phyloP scores from a whole-genome alignment of 345 rosid genomes.

The Erysimum cheiranthoides region DNA sequence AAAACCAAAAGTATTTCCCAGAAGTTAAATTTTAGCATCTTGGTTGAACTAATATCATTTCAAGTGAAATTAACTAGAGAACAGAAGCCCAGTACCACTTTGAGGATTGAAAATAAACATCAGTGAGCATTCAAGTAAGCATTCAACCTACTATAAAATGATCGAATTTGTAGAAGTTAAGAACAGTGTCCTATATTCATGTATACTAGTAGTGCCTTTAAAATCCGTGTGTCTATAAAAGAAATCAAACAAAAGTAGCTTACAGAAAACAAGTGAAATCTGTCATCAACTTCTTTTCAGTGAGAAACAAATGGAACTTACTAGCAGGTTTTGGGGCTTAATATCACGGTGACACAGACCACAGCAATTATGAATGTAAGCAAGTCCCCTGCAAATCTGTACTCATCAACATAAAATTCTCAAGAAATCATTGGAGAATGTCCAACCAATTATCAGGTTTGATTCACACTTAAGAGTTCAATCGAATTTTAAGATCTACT shows the following conservation, averaged over 20 bases:
- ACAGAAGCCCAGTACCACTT: not conserved
- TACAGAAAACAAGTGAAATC: not conserved
- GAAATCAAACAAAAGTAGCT: constrained; percentile 9
- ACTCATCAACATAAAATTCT: constrained; percentile 34
- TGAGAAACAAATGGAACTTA: constrained; percentile 44
- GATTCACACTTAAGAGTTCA: not conserved
- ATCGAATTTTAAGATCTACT: not conserved
- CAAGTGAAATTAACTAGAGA: not conserved
- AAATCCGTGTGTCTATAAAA: not conserved
- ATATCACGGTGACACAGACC: constrained; percentile 90
- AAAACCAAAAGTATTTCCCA: not conserved
- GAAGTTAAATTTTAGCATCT: not conserved
- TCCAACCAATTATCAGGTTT: not conserved
- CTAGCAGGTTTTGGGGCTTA: constrained; percentile 86
- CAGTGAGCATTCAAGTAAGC: no score
- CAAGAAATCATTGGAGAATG: constrained; percentile 2
- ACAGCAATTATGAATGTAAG: constrained; percentile 75
- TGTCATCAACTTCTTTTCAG: not conserved
- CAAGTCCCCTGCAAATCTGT: constrained; percentile 92
- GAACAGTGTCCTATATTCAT: not conserved
- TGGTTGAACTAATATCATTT: not conserved
- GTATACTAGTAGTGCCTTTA: not conserved
- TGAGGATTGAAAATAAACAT: constrained; percentile 9
- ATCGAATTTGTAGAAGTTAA: not conserved
- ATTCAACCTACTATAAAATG: no score